Evolutionary conservation across 2,329 filamentous ascomycete genomes (phyloP), one percentile per base, ranked within the genome.

Genomic region (Ophiostoma sp.): DNA sequence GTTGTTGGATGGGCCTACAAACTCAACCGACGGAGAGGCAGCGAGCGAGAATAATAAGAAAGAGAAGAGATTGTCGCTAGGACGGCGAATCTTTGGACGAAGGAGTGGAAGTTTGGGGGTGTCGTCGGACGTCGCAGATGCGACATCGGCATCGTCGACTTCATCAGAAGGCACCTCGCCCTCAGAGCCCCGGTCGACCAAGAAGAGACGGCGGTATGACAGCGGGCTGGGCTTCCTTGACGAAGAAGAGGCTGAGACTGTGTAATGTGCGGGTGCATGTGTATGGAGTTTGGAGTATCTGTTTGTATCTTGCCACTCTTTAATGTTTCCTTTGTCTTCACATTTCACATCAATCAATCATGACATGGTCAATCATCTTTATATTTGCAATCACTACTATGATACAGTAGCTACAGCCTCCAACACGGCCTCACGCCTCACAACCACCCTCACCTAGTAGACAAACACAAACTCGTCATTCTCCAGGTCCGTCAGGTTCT

Each of bases 161-260:
- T 42, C 31, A n/a, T 25, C 70, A 50, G 57, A 36, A n/a, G 45
- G n/a, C 19, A 6, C 50, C 45, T 28, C 45, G 1, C 22, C 63
- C 15, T 4, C 55, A 22, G 15, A 73, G 64, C n/a, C 17, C 3
- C 52, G 71, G 22, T n/a, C 64, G 48, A n/a, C 78, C 33, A 82
- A 75, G 76, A 87, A 84, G 80, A 82, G 82, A 74, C 83, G 86
- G 74, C 82, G 84, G 73, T 84, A 85, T 75, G 88, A 90, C 78
- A 88, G 86, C 71, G 88, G 87, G 0, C 77, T 90, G 69, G 87
- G 87, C 0, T 81, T 90, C 31, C 75, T 89, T 78, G 86, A 87
- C 36, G 87, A 89, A 77, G 87, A 88, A 48, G 85, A 70, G 15
- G 59, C 19, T 3, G 57, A 45, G 17, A 19, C 50, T 36, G 22